phyloP scores from a whole-genome alignment of 805 yeast genomes.

The Metschnikowia lachancei region DNA sequence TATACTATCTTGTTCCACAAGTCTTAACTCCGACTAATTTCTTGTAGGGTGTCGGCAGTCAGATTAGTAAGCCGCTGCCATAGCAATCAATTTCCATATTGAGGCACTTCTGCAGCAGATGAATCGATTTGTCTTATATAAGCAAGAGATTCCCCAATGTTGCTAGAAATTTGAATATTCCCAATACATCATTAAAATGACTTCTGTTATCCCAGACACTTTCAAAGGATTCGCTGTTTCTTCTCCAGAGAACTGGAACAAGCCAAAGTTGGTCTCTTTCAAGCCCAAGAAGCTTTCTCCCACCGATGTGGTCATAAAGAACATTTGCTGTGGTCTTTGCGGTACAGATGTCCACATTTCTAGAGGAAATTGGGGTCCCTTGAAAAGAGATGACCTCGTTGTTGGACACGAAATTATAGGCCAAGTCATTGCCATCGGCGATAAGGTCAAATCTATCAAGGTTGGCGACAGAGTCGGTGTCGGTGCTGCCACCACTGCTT shows the following conservation, averaged over 20 bases:
- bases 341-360: slow-evolving; percentile 21
- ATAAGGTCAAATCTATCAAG: slow-evolving; percentile 16
- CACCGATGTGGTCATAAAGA: slow-evolving; percentile 27
- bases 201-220: slow-evolving; percentile 42
- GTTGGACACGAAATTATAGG: slow-evolving; percentile 76
- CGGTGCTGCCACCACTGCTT: slow-evolving; percentile 19
- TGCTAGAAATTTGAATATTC: not conserved
- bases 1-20: too few species aligned
- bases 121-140: too few species aligned
- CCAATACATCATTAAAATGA: not conserved
- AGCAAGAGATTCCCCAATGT: not conserved
- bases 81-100: too few species aligned
- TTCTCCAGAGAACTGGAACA: slow-evolving; percentile 51
- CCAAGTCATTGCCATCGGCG: slow-evolving; percentile 34
- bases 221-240: slow-evolving; percentile 61
- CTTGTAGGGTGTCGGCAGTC: too few species aligned
- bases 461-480: slow-evolving; percentile 24
- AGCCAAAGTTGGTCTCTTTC: slow-evolving; percentile 51
- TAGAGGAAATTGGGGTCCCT: slow-evolving; percentile 19
- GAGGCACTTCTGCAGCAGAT: too few species aligned
- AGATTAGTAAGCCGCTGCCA: too few species aligned
- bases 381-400: slow-evolving; percentile 28
- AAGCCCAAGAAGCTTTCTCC: slow-evolving; percentile 43
- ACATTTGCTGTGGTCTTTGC: slow-evolving; percentile 23
- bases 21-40: too few species aligned